Conservation (phyloP, 2,329 filamentous ascomycete species). For the Aspergillus texensis region DNA sequence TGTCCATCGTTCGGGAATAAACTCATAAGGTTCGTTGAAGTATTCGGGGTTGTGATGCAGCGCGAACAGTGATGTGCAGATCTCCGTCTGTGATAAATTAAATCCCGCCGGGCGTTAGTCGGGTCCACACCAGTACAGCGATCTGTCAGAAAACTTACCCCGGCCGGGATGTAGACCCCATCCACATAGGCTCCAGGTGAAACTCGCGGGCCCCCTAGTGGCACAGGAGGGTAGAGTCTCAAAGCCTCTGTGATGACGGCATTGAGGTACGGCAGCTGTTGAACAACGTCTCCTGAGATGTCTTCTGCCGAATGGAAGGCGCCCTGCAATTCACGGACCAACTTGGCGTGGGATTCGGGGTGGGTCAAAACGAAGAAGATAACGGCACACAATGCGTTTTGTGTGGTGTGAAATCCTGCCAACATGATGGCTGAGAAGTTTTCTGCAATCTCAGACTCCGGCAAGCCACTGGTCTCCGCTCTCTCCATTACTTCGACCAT, state of each 20-base stretch:
- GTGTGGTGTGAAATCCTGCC: slow-evolving; percentile 30
- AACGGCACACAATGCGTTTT: slow-evolving; percentile 28
- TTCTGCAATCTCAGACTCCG: slow-evolving; percentile 27
- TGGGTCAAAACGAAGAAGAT: slow-evolving; percentile 32
- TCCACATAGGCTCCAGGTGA: slow-evolving; percentile 29
- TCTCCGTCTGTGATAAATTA: slow-evolving; percentile 18
- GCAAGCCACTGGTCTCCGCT: slow-evolving; percentile 18
- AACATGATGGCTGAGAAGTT: slow-evolving; percentile 34
- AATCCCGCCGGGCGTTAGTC: background rate
- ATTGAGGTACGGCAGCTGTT: slow-evolving; percentile 31
- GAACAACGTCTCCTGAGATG: slow-evolving; percentile 20
- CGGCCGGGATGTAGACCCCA: slow-evolving; percentile 26
- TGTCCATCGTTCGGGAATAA: slow-evolving; percentile 39
- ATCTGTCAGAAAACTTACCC: slow-evolving; percentile 20
- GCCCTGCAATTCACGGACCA: slow-evolving; percentile 22
- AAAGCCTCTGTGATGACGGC: slow-evolving; percentile 35
- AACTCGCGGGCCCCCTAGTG: slow-evolving; percentile 30
- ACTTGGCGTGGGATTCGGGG: slow-evolving; percentile 20
- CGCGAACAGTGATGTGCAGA: slow-evolving; percentile 33
- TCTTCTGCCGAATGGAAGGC: slow-evolving; percentile 22
- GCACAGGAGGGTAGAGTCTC: slow-evolving; percentile 35
- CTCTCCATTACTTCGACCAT: slow-evolving; percentile 32
- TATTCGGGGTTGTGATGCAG: slow-evolving; percentile 36
- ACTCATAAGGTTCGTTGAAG: slow-evolving; percentile 31
- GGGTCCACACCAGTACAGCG: background rate